Percentiles rank a stretch among this genome's conserved stretches.
Conservation (phyloP, 2,329 filamentous ascomycete species). For the Coccinonectria pachysandricola region DNA sequence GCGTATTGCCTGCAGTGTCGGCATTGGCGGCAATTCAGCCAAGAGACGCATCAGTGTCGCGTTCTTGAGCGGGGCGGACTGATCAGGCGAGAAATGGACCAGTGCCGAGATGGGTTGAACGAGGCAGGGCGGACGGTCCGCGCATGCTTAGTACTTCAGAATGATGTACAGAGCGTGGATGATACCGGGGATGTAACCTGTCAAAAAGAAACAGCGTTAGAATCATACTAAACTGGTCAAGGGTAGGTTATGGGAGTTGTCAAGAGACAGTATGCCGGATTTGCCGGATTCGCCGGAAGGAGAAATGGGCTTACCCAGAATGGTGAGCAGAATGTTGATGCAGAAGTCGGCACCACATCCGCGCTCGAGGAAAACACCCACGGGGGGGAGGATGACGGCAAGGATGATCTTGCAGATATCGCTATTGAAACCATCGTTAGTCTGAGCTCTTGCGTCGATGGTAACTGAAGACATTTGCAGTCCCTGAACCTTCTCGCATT, state of each 20-base stretch:
- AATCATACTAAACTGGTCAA: constrained; percentile 7
- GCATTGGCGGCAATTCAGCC: too few species aligned
- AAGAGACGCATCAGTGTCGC: too few species aligned
- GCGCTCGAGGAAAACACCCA: constrained; percentile 90
- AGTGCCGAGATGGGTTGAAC: too few species aligned
- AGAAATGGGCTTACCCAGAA: constrained; percentile 41
- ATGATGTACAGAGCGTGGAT: constrained; percentile 94
- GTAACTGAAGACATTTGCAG: too few species aligned
- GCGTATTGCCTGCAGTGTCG: too few species aligned
- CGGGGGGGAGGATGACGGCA: constrained; percentile 78
- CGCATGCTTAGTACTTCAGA: constrained; percentile 76
- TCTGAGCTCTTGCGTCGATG: background rate
- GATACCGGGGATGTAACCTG: constrained; percentile 64
- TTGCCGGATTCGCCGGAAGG: constrained; percentile 19
- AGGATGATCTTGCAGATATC: constrained; percentile 65
- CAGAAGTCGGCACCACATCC: constrained; percentile 79
- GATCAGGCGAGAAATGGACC: too few species aligned
- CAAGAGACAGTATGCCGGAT: constrained; percentile 23
- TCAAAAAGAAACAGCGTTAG: too few species aligned
- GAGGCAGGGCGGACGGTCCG: constrained; percentile 2
- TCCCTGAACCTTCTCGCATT: too few species aligned
- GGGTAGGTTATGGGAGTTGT: constrained; percentile 1
- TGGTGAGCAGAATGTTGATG: constrained; percentile 86
- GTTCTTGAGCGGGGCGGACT: too few species aligned
- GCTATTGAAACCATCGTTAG: constrained; percentile 17